These are phyloP conservation scores for Cutaneotrichosporon sp. DNA, from an alignment of 1,284 basidiomycete genomes.

Conservation along the genomic window DNA sequence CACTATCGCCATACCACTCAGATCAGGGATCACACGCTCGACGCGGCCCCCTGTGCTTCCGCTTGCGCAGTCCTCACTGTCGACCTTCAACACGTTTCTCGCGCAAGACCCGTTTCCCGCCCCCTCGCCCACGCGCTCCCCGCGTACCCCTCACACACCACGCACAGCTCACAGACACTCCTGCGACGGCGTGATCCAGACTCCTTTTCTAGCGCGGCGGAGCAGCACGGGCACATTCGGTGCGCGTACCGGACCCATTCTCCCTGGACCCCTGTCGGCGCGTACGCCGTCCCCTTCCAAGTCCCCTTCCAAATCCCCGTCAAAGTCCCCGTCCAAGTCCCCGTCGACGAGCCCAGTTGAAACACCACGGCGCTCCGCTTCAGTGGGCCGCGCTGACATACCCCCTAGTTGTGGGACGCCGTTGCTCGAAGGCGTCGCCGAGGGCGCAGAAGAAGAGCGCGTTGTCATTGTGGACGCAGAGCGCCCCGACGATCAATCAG, in stretches of 20 bases:
- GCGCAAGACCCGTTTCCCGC: too few relatives aligned
- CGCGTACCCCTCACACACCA: neutral
- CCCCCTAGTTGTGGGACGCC: neutral
- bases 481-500: too few relatives aligned
- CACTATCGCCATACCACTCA: neutral
- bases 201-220: neutral
- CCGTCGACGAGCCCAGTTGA: neutral
- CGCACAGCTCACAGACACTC: neutral
- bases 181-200: neutral
- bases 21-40: neutral
- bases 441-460: neutral
- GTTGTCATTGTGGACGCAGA: too few relatives aligned
- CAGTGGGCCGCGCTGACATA: too few relatives aligned
- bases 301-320: too few relatives aligned
- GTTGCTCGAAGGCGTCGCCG: neutral
- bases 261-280: too few relatives aligned
- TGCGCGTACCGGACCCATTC: too few relatives aligned
- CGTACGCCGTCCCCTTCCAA: too few relatives aligned
- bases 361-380: too few relatives aligned
- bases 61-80: neutral
- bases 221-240: constrained; percentile 5
- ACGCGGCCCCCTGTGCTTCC: neutral
- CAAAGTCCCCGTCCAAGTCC: neutral
- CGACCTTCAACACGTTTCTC: neutral
- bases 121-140: too few relatives aligned